A percentile compares a stretch with the other conserved stretches of the same genome.
These are phyloP conservation scores for Physaria fendleri DNA, from an alignment of 345 rosid genomes.

Conservation along the genomic window DNA sequence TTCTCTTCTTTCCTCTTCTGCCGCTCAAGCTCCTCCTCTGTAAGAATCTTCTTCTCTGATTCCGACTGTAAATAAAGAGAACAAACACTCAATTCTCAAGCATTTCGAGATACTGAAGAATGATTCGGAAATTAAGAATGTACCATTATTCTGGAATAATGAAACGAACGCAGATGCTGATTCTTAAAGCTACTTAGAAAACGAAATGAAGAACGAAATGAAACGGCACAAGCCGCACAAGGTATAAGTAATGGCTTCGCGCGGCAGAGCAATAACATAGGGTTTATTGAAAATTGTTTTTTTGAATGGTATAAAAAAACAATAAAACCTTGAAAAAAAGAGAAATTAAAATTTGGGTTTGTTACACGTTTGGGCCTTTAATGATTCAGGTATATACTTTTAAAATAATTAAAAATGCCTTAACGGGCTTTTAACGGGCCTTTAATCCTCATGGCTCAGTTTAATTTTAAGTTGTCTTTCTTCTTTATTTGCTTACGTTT, in stretches of 20 bases:
- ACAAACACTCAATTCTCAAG: background rate
- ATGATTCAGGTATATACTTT: too few relatives aligned
- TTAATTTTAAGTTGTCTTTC: too few relatives aligned
- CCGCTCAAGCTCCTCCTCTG: constrained; percentile 70
- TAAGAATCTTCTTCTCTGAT: constrained; percentile 46
- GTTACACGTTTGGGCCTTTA: too few relatives aligned
- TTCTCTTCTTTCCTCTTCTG: constrained; percentile 93
- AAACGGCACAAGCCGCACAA: background rate
- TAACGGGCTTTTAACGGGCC: too few relatives aligned
- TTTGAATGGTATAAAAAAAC: background rate
- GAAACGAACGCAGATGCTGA: constrained; percentile 15
- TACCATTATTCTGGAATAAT: constrained; percentile 26
- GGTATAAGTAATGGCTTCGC: constrained; percentile 26
- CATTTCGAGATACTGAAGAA: background rate
- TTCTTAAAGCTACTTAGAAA: background rate
- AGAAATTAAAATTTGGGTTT: background rate
- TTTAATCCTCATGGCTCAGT: too few relatives aligned
- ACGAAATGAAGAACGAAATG: constrained; percentile 6
- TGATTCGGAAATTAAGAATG: background rate
- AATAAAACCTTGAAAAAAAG: background rate
- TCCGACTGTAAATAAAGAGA: constrained; percentile 37
- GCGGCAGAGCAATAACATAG: constrained; percentile 24
- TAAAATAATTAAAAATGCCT: too few relatives aligned
- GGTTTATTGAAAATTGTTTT: background rate
- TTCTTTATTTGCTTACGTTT: too few relatives aligned